Conservation (phyloP, 2,329 filamentous ascomycete species). For the Pseudocercospora pini-densiflorae region DNA sequence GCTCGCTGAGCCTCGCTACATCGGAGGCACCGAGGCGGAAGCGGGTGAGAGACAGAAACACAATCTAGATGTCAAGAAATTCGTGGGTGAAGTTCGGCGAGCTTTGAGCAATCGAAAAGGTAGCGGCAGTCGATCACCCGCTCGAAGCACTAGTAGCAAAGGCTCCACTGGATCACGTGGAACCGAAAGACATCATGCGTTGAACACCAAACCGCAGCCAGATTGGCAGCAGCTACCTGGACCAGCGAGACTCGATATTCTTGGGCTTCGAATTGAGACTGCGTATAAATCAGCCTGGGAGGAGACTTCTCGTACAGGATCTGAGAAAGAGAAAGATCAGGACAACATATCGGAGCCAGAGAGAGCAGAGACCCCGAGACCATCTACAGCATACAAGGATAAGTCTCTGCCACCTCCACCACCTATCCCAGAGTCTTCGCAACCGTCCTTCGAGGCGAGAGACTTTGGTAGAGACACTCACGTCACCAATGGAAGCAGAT, state of each 20-base stretch:
- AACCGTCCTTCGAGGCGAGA: constrained; percentile 25
- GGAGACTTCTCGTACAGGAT: constrained; percentile 16
- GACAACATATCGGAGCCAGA: constrained; percentile 9
- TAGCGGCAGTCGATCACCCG: constrained; percentile 25
- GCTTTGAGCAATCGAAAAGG: constrained; percentile 66
- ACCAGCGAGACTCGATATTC: constrained; percentile 59
- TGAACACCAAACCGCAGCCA: constrained; percentile 20
- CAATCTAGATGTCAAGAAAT: constrained; percentile 76
- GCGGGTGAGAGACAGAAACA: constrained; percentile 39
- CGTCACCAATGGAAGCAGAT: constrained; percentile 82
- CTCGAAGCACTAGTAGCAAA: constrained; percentile 29
- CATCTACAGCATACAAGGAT: constrained; percentile 21
- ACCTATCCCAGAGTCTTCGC: constrained; percentile 6
- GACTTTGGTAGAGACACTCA: constrained; percentile 48
- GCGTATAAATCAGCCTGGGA: constrained; percentile 34
- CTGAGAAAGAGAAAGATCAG: not conserved
- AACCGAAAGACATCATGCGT: constrained; percentile 10
- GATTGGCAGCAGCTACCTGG: constrained; percentile 37
- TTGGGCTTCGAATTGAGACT: constrained; percentile 59
- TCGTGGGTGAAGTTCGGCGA: constrained; percentile 84
- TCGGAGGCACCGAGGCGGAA: constrained; percentile 18
- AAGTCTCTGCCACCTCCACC: constrained; percentile 9
- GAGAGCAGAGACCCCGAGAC: constrained; percentile 20
- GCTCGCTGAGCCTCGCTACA: constrained; percentile 21
- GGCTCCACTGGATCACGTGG: constrained; percentile 46